A percentile compares a stretch with the other conserved stretches of the same genome.
phyloP scores from a whole-genome alignment of 441 rosid genomes.

The Codiaeum variegatum region DNA sequence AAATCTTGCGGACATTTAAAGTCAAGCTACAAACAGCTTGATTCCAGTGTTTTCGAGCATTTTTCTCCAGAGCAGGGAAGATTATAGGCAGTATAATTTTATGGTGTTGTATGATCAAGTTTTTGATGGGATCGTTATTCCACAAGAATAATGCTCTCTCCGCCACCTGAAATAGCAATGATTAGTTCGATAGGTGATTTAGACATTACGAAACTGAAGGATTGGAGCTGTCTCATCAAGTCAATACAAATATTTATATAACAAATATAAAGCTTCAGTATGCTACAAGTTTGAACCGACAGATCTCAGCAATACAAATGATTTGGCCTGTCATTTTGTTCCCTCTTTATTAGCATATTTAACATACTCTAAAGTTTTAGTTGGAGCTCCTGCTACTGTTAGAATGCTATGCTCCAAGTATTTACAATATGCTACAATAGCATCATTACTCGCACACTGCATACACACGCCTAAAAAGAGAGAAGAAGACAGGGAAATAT shows the following conservation, averaged over 20 bases:
- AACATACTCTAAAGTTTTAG: background rate
- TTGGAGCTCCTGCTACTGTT: background rate
- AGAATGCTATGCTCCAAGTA: background rate
- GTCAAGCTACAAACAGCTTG: slow-evolving; percentile 80
- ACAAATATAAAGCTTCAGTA: slow-evolving; percentile 8
- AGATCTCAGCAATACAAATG: background rate
- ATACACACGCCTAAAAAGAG: too few species aligned
- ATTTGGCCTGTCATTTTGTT: background rate
- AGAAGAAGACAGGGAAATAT: background rate
- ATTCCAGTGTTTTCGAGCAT: slow-evolving; percentile 69
- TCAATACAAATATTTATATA: background rate
- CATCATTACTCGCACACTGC: background rate
- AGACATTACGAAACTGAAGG: background rate
- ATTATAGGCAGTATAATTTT: slow-evolving; percentile 64
- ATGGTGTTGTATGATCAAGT: slow-evolving; percentile 62
- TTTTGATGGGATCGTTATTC: slow-evolving; percentile 74
- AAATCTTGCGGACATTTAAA: slow-evolving; percentile 66
- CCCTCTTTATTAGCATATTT: background rate
- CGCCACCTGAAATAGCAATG: slow-evolving; percentile 55
- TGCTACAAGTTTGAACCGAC: background rate
- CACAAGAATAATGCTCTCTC: slow-evolving; percentile 82
- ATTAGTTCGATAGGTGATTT: slow-evolving; percentile 11
- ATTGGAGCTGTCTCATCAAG: background rate
- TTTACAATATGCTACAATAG: slow-evolving; percentile 2
- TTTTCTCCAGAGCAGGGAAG: slow-evolving; percentile 69